phyloP scores from a whole-genome alignment of 495 filamentous ascomycete species.

The Annulohypoxylon stygium region DNA sequence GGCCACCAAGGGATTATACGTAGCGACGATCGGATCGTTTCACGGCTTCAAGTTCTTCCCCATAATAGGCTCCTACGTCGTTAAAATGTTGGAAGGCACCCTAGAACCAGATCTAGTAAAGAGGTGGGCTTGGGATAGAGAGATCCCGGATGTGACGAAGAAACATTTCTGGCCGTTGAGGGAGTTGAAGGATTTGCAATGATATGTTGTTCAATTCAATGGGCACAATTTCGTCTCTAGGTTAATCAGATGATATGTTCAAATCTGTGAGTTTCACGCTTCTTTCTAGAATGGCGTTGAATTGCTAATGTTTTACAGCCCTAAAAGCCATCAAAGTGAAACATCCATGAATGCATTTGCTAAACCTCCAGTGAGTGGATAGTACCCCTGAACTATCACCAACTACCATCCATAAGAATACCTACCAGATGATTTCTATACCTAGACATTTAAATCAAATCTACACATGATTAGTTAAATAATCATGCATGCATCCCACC shows the following conservation, averaged over 20 bases:
- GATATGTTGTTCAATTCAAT: neutral
- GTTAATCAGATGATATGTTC: neutral
- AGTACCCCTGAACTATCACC: neutral
- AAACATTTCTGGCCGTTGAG: slow-evolving; percentile 39
- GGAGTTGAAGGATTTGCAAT: slow-evolving; percentile 37
- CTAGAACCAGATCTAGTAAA: slow-evolving; percentile 57
- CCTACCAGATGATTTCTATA: neutral
- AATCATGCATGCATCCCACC: slow-evolving; percentile 10
- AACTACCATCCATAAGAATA: neutral
- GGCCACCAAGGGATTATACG: slow-evolving; percentile 58
- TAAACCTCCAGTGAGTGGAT: neutral
- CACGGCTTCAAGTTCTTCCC: slow-evolving; percentile 73
- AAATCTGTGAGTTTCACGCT: neutral
- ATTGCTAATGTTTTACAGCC: neutral
- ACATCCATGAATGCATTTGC: neutral
- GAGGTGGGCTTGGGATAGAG: slow-evolving; percentile 70
- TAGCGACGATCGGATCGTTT: slow-evolving; percentile 64
- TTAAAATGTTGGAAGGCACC: slow-evolving; percentile 65
- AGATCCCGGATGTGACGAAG: slow-evolving; percentile 32
- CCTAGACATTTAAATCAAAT: neutral
- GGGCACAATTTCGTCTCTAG: neutral
- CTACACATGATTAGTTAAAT: neutral
- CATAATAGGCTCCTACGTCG: slow-evolving; percentile 69
- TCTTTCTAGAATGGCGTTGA: neutral
- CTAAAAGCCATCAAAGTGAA: neutral